Conservation (phyloP, 345 rosid genomes). For the Eutrema japonicum region DNA sequence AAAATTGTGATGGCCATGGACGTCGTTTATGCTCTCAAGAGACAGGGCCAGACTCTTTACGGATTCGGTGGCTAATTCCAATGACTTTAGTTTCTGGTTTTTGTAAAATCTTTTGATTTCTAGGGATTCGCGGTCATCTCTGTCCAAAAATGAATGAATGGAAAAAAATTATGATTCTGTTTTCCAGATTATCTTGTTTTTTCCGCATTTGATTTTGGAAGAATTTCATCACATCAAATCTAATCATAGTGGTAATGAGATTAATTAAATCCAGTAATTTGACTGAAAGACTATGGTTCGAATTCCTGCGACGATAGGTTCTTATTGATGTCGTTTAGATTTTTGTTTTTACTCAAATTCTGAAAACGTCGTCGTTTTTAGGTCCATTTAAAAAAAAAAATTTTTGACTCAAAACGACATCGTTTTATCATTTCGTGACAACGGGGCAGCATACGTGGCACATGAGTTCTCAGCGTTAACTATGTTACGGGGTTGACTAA, state of each 20-base stretch:
- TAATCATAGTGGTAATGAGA: not conserved
- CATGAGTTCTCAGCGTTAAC: too few species aligned
- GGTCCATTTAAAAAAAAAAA: too few species aligned
- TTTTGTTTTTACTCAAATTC: too few species aligned
- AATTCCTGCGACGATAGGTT: too few species aligned
- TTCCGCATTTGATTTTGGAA: not conserved
- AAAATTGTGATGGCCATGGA: conserved; percentile 69
- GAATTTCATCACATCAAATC: too few species aligned
- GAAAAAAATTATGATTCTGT: not conserved
- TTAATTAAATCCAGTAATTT: not conserved
- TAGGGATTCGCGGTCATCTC: not conserved
- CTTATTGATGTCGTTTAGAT: not conserved
- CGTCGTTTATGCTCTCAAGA: conserved; percentile 62
- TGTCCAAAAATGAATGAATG: not conserved
- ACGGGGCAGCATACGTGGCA: too few species aligned
- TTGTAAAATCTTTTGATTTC: not conserved
- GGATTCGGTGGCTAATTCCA: conserved; percentile 54
- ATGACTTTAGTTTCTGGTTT: not conserved
- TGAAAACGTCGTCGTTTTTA: too few species aligned
- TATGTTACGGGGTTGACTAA: too few species aligned
- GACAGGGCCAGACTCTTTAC: conserved; percentile 62
- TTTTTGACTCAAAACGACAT: too few species aligned
- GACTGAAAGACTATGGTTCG: not conserved
- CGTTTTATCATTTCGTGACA: too few species aligned
- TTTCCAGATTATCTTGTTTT: not conserved